Evolutionary conservation across 768 basidiomycete genomes (phyloP), one percentile per base, ranked within the genome.

Genomic region (Saitozyma podzolica): DNA sequence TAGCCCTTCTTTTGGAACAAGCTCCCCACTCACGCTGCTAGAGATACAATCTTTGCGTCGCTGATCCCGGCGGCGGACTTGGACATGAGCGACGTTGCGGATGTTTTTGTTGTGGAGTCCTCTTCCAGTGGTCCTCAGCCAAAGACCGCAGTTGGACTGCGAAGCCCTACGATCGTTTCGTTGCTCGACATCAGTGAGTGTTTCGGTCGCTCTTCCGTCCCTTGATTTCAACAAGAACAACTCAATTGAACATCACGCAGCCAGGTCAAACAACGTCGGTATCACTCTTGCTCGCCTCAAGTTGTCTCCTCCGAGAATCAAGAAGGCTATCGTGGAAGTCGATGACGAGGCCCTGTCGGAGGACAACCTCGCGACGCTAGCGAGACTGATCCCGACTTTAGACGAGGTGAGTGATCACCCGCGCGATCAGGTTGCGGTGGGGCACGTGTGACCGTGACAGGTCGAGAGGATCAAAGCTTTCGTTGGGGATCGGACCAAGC

Each of bases 1-100:
- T 54, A 89, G 77, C 90, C 93, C 2, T 92, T 96, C 82, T 92
- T 92, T 77, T 95, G 93, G 92, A 88, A 86, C 66, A 94, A 95
- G 69, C 64, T 93, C 6, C 80, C 83, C n/a, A 75, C 74, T 11
- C 67, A 82, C 8, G 73, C 80, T 6, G 67, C 84, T 5, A 64
- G 68, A 3, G 70, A 83, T 8, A 89, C 89, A 0, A 83, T 97
- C 9, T 97, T 91, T 91, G 83, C 41, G 16, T 37, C 54, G 1
- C 54, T 63, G 3, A 53, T 45, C 14, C 72, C 78, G 0, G 47
- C 45, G 11, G 65, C 84, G 0, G 63, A 81, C 5, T 82, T 92
- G 50, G 83, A 87, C 58, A 75, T 92, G 67, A 82, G 83, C 4
- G 92, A 92, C 71, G 80, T 97, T 39, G 88, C 89, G 64, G 81